phyloP scores from a whole-genome alignment of 2,329 filamentous ascomycete species.

The Ceratocystis destructans region DNA sequence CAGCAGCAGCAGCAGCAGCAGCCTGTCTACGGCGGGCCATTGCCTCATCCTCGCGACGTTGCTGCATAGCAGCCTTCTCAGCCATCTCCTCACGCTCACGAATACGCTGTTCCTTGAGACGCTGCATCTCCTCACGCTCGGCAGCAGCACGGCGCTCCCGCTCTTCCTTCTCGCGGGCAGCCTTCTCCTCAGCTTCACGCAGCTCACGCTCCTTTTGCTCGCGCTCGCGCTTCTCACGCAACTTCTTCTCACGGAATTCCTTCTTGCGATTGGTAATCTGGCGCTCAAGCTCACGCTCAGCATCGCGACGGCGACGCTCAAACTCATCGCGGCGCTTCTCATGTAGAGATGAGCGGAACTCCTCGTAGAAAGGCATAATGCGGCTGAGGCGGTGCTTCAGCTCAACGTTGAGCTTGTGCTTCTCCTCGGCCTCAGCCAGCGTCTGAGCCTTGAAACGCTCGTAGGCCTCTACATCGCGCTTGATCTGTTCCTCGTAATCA shows the following conservation, averaged over 20 bases:
- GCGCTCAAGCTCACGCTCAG: constrained; percentile 83
- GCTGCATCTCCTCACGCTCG: constrained; percentile 56
- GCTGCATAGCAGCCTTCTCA: constrained; percentile 55
- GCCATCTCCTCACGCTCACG: constrained; percentile 53
- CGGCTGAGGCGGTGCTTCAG: constrained; percentile 85
- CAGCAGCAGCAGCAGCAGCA: neutral
- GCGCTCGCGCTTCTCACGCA: constrained; percentile 68
- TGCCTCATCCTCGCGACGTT: constrained; percentile 76
- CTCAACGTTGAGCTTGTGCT: constrained; percentile 83
- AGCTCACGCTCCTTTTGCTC: constrained; percentile 70
- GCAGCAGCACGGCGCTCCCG: constrained; percentile 67
- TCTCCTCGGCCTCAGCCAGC: constrained; percentile 64
- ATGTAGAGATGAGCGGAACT: constrained; percentile 67
- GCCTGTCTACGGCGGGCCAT: constrained; percentile 54
- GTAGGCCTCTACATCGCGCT: constrained; percentile 65
- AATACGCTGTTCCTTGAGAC: constrained; percentile 50
- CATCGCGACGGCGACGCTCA: constrained; percentile 80
- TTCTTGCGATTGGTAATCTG: constrained; percentile 79
- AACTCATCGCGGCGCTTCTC: constrained; percentile 89
- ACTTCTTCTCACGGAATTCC: constrained; percentile 70
- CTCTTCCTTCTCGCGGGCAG: constrained; percentile 71
- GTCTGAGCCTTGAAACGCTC: constrained; percentile 66
- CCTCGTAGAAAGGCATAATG: constrained; percentile 71
- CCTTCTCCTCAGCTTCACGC: constrained; percentile 75
- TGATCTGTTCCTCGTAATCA: constrained; percentile 74